Conservation (phyloP, 805 yeast species). For the Pichia rugopelliculosa region DNA sequence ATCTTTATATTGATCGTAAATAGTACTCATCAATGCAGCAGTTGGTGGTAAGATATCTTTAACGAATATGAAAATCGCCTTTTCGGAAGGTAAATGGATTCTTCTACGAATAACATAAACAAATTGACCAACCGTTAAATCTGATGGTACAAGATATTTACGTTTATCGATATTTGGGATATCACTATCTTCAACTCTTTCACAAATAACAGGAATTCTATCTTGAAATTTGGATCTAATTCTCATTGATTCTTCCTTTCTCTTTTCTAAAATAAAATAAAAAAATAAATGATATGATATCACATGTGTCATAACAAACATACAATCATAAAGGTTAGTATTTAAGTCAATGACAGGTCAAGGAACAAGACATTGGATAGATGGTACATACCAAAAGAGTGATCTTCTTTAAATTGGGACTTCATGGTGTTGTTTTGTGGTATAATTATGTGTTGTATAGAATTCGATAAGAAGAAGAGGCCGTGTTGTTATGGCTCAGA, state of each 20-base stretch:
- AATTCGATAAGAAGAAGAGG: neutral
- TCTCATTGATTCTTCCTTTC: constrained; percentile 91
- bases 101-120: constrained; percentile 96
- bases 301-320: constrained; percentile 6
- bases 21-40: constrained; percentile 90
- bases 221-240: constrained; percentile 84
- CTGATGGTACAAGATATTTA: constrained; percentile 93
- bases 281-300: neutral
- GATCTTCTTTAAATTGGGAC: constrained; percentile 91
- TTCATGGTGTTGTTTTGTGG: constrained; percentile 46
- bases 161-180: constrained; percentile 95
- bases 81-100: constrained; percentile 90
- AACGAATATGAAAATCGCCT: constrained; percentile 95
- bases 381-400: constrained; percentile 76
- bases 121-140: constrained; percentile 94
- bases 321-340: neutral
- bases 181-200: constrained; percentile 93
- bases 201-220: constrained; percentile 95
- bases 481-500: neutral
- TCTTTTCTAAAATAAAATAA: constrained; percentile 47
- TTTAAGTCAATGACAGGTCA: neutral
- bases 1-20: constrained; percentile 95
- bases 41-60: constrained; percentile 97
- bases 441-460: neutral
- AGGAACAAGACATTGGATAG: too few relatives aligned